Evolutionary conservation across 2,329 filamentous ascomycete species (phyloP).

Genomic region (Westerdykella ornata): DNA sequence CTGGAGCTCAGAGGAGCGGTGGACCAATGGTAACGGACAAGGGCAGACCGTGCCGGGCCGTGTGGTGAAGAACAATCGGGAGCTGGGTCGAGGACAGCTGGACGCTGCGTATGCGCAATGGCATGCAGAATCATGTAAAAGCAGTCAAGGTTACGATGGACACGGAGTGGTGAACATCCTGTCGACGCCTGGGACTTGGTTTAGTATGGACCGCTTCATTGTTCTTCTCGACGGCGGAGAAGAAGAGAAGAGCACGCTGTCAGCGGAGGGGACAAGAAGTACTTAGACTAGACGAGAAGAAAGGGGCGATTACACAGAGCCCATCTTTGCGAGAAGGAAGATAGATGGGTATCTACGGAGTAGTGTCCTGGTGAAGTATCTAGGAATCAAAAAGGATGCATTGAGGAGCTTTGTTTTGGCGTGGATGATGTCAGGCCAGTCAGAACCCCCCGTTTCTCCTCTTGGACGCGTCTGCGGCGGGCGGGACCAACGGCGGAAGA

Average conservation of each 20-base stretch:
- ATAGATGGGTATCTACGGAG: too few relatives aligned
- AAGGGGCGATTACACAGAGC: too few relatives aligned
- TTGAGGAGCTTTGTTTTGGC: not conserved
- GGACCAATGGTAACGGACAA: constrained; percentile 28
- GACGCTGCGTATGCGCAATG: constrained; percentile 6
- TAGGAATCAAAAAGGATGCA: too few relatives aligned
- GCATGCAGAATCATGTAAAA: too few relatives aligned
- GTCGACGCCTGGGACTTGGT: not conserved
- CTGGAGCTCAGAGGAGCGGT: constrained; percentile 6
- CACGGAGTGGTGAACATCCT: too few relatives aligned
- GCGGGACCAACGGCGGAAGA: not conserved
- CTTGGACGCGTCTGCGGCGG: not conserved
- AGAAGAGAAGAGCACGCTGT: too few relatives aligned
- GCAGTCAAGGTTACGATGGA: too few relatives aligned
- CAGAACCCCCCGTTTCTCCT: too few relatives aligned
- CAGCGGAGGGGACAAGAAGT: too few relatives aligned
- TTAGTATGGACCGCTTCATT: not conserved
- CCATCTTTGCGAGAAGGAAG: too few relatives aligned
- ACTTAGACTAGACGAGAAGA: too few relatives aligned
- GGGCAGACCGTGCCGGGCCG: constrained; percentile 24
- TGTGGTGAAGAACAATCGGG: constrained; percentile 26
- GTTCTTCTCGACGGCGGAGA: not conserved
- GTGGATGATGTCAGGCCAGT: constrained; percentile 8
- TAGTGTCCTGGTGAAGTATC: too few relatives aligned
- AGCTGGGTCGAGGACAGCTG: constrained; percentile 18